Evolutionary conservation across 2,329 filamentous ascomycete species (phyloP).

Genomic region (Xylaria sp.): DNA sequence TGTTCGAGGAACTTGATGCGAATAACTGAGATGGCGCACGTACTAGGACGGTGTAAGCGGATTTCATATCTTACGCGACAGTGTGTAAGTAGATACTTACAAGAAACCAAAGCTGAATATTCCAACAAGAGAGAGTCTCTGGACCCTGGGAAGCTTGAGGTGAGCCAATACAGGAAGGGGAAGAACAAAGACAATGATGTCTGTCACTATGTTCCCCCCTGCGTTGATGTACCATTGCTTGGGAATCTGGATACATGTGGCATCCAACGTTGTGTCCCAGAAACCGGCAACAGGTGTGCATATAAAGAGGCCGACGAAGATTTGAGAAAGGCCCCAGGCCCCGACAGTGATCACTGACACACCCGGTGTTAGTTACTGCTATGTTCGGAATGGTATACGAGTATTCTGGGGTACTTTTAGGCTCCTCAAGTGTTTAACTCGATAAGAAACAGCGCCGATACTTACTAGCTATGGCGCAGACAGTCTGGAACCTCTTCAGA

Average conservation of each 20-base stretch:
- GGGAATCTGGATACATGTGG: slow-evolving; percentile 50
- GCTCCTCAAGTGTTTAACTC: not conserved
- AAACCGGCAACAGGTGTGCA: slow-evolving; percentile 53
- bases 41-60: slow-evolving; percentile 40
- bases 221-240: slow-evolving; percentile 52
- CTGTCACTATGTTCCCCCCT: slow-evolving; percentile 53
- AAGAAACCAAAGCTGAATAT: slow-evolving; percentile 56
- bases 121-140: slow-evolving; percentile 51
- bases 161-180: slow-evolving; percentile 52
- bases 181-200: slow-evolving; percentile 52
- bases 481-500: slow-evolving; percentile 48
- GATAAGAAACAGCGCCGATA: not conserved
- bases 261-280: slow-evolving; percentile 48
- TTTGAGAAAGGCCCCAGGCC: slow-evolving; percentile 52
- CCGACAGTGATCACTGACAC: slow-evolving; percentile 47
- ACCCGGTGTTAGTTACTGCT: not conserved
- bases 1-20: slow-evolving; percentile 53
- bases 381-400: not conserved
- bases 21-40: slow-evolving; percentile 54
- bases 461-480: slow-evolving; percentile 45
- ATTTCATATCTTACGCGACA: not conserved
- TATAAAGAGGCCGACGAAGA: slow-evolving; percentile 52
- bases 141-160: slow-evolving; percentile 50
- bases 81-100: slow-evolving; percentile 43
- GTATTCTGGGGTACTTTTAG: not conserved